A percentile compares a stretch with the other conserved stretches of the same genome.
These are phyloP conservation scores for Mucor indicus DNA, from an alignment of 371 early-diverging fungal genomes.

Conservation along the genomic window DNA sequence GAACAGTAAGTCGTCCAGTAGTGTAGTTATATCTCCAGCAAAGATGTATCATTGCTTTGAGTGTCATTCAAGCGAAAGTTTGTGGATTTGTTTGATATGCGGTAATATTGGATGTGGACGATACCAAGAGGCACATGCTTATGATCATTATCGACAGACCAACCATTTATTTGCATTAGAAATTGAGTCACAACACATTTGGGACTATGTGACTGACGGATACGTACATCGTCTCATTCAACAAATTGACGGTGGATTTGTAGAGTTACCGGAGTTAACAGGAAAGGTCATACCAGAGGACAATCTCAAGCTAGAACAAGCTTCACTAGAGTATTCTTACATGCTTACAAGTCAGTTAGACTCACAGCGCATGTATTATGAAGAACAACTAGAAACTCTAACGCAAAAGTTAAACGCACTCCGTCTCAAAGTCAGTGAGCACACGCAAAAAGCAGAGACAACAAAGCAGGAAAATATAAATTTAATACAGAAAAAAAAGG, in stretches of 20 bases:
- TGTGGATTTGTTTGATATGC: conserved; percentile 96
- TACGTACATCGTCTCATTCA: conserved; percentile 94
- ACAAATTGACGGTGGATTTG: conserved; percentile 87
- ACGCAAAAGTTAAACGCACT: conserved; percentile 35
- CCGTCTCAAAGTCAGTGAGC: background rate
- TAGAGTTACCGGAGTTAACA: conserved; percentile 71
- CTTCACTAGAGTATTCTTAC: conserved; percentile 69
- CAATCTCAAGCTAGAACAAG: background rate
- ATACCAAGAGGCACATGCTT: conserved; percentile 83
- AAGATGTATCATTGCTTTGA: conserved; percentile 66
- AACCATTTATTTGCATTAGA: conserved; percentile 86
- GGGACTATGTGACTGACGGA: conserved; percentile 97
- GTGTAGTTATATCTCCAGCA: no score
- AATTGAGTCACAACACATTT: conserved; percentile 91
- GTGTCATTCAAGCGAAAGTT: conserved; percentile 69
- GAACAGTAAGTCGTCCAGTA: no score
- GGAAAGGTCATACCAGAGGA: background rate
- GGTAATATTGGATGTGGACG: conserved; percentile 87
- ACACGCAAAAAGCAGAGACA: background rate
- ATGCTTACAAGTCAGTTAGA: conserved; percentile 81
- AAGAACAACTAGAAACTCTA: conserved; percentile 63
- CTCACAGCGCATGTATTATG: conserved; percentile 83
- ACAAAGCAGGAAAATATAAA: conserved; percentile 4
- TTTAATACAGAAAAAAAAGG: conserved; percentile 1
- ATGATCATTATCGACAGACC: conserved; percentile 77